Conservation (phyloP, 805 yeast species). For the Limtongia smithiae region DNA sequence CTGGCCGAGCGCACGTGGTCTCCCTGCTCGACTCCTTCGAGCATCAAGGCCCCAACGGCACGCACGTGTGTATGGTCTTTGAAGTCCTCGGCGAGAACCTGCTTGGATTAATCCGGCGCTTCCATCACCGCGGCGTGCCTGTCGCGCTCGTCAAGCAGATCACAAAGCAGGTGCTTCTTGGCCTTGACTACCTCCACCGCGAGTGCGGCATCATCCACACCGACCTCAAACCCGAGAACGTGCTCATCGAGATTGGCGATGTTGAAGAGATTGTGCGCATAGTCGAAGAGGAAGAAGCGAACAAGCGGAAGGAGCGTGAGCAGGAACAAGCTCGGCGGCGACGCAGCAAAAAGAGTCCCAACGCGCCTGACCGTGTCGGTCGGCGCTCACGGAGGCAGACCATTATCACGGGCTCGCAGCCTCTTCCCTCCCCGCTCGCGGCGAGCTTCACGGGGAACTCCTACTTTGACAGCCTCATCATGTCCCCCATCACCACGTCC, state of each 20-base stretch:
- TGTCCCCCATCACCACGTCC: constrained; percentile 33
- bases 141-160: constrained; percentile 71
- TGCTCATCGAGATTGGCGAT: constrained; percentile 75
- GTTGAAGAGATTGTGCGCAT: constrained; percentile 70
- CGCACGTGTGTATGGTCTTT: constrained; percentile 94
- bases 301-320: constrained; percentile 43
- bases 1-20: constrained; percentile 79
- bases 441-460: constrained; percentile 38
- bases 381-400: constrained; percentile 67
- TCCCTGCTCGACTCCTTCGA: constrained; percentile 77
- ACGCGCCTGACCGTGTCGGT: constrained; percentile 27
- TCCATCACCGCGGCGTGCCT: constrained; percentile 76
- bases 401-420: constrained; percentile 85
- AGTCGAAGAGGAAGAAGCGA: constrained; percentile 60
- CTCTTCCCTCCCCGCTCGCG: constrained; percentile 82
- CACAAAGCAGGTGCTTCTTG: constrained; percentile 69
- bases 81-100: constrained; percentile 95
- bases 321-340: constrained; percentile 31
- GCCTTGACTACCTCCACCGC: constrained; percentile 68
- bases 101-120: constrained; percentile 76
- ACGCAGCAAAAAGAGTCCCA: constrained; percentile 14
- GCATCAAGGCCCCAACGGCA: constrained; percentile 87
- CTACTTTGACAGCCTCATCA: constrained; percentile 31
- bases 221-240: constrained; percentile 71
- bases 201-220: constrained; percentile 73